phyloP scores from a whole-genome alignment of 2,329 filamentous ascomycete genomes.

The Cytospora piceicola region DNA sequence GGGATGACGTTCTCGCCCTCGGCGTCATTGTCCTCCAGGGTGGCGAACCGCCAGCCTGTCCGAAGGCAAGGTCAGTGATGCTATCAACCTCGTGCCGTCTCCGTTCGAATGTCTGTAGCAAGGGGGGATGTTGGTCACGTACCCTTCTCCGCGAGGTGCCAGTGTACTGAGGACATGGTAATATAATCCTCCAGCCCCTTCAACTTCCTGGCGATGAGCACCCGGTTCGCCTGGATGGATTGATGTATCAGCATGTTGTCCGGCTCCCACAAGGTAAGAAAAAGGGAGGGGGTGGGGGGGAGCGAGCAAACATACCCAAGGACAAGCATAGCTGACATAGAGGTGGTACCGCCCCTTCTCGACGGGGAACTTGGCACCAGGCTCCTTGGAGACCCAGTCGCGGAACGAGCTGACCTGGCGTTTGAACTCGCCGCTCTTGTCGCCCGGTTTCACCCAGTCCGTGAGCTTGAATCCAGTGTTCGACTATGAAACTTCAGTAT shows the following conservation, averaged over 20 bases:
- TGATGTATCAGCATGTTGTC: not conserved
- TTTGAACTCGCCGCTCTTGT: constrained; percentile 91
- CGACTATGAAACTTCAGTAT: constrained; percentile 6
- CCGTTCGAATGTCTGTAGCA: not conserved
- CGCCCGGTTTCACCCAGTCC: constrained; percentile 78
- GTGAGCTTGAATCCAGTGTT: constrained; percentile 61
- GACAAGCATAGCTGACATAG: constrained; percentile 92
- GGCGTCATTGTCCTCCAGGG: constrained; percentile 58
- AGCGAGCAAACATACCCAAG: constrained; percentile 63
- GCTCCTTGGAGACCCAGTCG: constrained; percentile 73
- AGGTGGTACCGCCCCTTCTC: constrained; percentile 93
- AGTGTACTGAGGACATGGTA: constrained; percentile 81
- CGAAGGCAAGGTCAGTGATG: not conserved
- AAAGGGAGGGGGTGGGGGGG: too few relatives aligned
- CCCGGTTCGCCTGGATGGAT: constrained; percentile 68
- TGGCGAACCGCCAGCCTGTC: constrained; percentile 82
- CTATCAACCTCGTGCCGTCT: not conserved
- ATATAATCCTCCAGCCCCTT: constrained; percentile 92
- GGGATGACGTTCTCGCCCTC: constrained; percentile 67
- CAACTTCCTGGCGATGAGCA: constrained; percentile 83
- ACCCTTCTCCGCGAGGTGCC: constrained; percentile 73
- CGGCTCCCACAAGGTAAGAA: too few relatives aligned
- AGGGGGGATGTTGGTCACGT: constrained; percentile 16
- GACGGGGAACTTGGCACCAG: constrained; percentile 75
- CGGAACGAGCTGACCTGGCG: constrained; percentile 83